These are phyloP conservation scores for Phytophthora litchii DNA, from an alignment of 352 stramenopile species.

Conservation along the genomic window DNA sequence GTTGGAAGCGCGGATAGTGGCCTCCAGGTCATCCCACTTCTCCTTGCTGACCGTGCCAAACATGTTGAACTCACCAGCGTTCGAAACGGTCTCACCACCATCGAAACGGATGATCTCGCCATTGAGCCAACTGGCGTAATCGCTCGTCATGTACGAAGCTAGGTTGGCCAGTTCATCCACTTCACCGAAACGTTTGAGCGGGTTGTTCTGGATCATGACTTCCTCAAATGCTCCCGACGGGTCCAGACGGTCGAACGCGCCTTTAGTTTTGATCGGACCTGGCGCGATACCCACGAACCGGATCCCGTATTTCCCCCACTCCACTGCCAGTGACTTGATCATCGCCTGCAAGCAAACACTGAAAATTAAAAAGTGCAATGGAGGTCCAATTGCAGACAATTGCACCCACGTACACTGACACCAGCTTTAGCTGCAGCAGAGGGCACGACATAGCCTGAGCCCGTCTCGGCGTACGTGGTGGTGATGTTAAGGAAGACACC, in stretches of 20 bases:
- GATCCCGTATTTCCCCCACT: slow-evolving; percentile 97
- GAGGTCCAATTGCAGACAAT: background rate
- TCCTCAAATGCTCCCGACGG: slow-evolving; percentile 72
- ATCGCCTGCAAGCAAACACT: slow-evolving; percentile 76
- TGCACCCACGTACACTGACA: slow-evolving; percentile 66
- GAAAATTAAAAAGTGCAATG: slow-evolving; percentile 20
- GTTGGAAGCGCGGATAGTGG: slow-evolving; percentile 63
- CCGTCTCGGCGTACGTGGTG: slow-evolving; percentile 94
- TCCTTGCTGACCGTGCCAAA: slow-evolving; percentile 62
- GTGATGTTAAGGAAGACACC: slow-evolving; percentile 97
- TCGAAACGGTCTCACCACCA: slow-evolving; percentile 75
- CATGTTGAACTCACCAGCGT: slow-evolving; percentile 85
- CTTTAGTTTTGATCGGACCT: slow-evolving; percentile 93
- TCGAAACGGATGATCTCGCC: slow-evolving; percentile 85
- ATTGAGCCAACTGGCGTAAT: slow-evolving; percentile 86
- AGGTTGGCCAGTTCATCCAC: slow-evolving; percentile 83
- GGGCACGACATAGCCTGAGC: slow-evolving; percentile 95
- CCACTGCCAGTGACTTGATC: slow-evolving; percentile 94
- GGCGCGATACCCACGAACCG: slow-evolving; percentile 97
- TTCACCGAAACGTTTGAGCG: slow-evolving; percentile 73
- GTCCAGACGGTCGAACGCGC: slow-evolving; percentile 80
- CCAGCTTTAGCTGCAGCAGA: slow-evolving; percentile 95
- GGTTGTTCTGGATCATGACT: slow-evolving; percentile 72
- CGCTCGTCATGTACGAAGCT: slow-evolving; percentile 75
- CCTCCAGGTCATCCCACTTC: slow-evolving; percentile 80